Evolutionary conservation across 208 protist species (phyloP), one percentile per base, ranked within the genome.

Genomic region (Leishmania lainsoni): DNA sequence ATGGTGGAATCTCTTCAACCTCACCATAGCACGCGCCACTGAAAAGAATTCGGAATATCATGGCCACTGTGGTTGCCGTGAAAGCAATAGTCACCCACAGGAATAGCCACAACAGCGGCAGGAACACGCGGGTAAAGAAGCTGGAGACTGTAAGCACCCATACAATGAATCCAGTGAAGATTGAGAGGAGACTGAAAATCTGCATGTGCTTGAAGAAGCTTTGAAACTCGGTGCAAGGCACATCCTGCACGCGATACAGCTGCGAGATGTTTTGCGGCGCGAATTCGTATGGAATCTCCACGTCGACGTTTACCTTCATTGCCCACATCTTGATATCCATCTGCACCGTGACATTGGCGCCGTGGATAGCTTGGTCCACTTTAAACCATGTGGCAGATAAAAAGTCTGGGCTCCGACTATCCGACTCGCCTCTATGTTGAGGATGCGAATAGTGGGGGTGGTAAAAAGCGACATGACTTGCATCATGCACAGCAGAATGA

Each of bases 91-190:
- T 80, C 16, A 88, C n/a, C 87, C 87, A 90, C 32, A 83, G 74
- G 66, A 87, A 88, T 56, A 87, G 76, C 89, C 89, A 92, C 45
- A 90, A 78, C 66, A 89, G 61, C 14, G 85, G 87, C 51, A 92
- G 79, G n/a, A 92, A 84, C 80, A 89, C 45, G n/a, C 87, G 85
- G 6, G 81, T 87, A 54, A 89, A 92, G 73, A 89, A 88, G 72
- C 79, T 90, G 16, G 81, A 81, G 20, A 86, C 72, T 45, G 83
- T 76, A n/a, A 92, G 79, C 16, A 87, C 73, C 17, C 89, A 80
- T 3, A 78, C 70, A 17, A 90, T 85, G 65, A 87, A 81, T 61
- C 74, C 79, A 0, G 81, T 72, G 77, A 92, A 92, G 70, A 92
- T 83, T 26, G 75, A 78, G n/a, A 92, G 81, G 26, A 92, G 45